A percentile compares a stretch with the other conserved stretches of the same genome.
phyloP scores from a whole-genome alignment of 768 basidiomycete species.

The Guyanaporus albipodus region DNA sequence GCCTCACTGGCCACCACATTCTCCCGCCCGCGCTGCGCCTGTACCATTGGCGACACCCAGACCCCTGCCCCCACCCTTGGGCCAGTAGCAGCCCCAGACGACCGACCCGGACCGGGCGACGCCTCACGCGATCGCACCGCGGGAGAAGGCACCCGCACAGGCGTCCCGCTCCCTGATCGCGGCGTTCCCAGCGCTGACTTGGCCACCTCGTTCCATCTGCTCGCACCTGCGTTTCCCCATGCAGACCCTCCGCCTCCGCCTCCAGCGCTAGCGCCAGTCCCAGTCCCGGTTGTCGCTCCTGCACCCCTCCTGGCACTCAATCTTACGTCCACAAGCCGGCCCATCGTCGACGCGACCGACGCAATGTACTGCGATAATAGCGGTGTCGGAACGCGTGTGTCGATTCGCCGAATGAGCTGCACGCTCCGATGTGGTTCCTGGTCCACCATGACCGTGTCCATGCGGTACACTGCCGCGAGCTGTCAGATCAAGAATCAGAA shows the following conservation, averaged over 20 bases:
- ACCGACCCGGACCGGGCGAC: constrained; percentile 8
- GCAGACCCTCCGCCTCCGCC: neutral
- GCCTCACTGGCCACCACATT: neutral
- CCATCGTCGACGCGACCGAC: constrained; percentile 40
- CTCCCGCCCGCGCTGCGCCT: constrained; percentile 11
- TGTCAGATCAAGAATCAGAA: constrained; percentile 20
- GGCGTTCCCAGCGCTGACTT: constrained; percentile 8
- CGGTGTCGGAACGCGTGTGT: constrained; percentile 74
- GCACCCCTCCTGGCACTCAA: constrained; percentile 15
- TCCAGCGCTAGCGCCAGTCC: neutral
- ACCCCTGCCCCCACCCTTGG: constrained; percentile 1
- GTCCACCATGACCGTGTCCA: constrained; percentile 85
- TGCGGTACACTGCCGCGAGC: constrained; percentile 76
- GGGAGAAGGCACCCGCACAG: constrained; percentile 16
- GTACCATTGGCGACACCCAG: constrained; percentile 24
- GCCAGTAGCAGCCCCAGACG: neutral
- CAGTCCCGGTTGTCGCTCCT: neutral
- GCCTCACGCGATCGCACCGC: constrained; percentile 1
- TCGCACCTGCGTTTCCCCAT: neutral
- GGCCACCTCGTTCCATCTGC: constrained; percentile 20
- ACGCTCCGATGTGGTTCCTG: constrained; percentile 88
- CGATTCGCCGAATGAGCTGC: constrained; percentile 75
- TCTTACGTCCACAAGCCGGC: constrained; percentile 59
- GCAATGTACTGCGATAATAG: constrained; percentile 51
- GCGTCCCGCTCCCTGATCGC: constrained; percentile 5